Conservation (phyloP, 129 eudicot species). For the Dittrichia graveolens region DNA sequence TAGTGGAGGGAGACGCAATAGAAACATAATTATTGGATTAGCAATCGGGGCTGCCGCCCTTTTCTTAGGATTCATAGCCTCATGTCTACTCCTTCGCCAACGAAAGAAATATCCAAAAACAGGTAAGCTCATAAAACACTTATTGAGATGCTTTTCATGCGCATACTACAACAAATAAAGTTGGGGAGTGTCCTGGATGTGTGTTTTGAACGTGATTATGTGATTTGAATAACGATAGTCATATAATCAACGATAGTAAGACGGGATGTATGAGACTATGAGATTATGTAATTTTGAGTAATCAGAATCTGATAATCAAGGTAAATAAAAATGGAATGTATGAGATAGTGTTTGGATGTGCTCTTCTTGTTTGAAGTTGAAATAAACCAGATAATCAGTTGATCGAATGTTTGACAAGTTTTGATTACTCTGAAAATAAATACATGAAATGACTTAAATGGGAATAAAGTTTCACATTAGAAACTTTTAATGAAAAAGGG, state of each 20-base stretch:
- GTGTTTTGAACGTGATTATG: conserved; percentile 4
- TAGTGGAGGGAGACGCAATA: conserved; percentile 44
- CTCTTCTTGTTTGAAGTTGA: too few species aligned
- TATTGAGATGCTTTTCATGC: conserved; percentile 8
- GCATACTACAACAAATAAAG: conserved; percentile 3
- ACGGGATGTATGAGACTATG: not conserved
- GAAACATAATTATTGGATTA: conserved; percentile 69
- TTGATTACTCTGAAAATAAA: not conserved
- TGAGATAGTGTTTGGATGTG: too few species aligned
- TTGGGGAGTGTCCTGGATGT: not conserved
- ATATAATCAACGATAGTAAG: not conserved
- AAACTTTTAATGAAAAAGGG: not conserved
- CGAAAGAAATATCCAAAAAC: conserved; percentile 43
- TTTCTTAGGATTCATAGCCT: conserved; percentile 69
- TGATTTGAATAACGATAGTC: not conserved
- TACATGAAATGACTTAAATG: not conserved
- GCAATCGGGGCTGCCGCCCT: conserved; percentile 74
- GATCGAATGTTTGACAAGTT: not conserved
- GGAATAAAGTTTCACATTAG: not conserved
- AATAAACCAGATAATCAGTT: not conserved
- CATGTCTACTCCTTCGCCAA: conserved; percentile 66
- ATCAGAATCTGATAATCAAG: too few species aligned
- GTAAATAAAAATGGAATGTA: too few species aligned
- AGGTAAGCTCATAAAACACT: conserved; percentile 43
- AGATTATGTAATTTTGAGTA: too few species aligned